These are phyloP conservation scores for Fusarium bulbicola DNA, from an alignment of 2,329 filamentous ascomycete species.

Conservation along the genomic window DNA sequence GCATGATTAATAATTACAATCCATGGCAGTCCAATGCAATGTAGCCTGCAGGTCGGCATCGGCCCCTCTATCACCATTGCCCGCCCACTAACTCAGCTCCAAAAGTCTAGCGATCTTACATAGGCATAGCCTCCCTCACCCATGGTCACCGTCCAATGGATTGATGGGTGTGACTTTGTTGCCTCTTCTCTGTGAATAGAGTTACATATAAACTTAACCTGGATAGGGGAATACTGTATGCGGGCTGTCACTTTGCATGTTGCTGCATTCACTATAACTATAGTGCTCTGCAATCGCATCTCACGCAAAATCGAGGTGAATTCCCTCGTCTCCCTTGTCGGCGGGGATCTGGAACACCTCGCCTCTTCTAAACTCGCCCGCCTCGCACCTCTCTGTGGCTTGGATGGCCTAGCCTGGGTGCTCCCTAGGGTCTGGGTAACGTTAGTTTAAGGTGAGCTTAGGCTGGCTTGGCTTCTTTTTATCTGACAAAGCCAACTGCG, in stretches of 20 bases:
- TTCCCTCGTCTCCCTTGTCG: background rate
- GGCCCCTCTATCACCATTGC: slow-evolving; percentile 5
- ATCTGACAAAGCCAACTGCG: slow-evolving; percentile 26
- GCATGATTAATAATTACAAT: slow-evolving; percentile 13
- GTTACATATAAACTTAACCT: background rate
- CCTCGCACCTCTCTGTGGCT: slow-evolving; percentile 32
- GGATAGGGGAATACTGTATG: background rate
- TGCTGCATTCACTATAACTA: background rate
- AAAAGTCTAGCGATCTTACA: slow-evolving; percentile 1
- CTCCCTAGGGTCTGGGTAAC: slow-evolving; percentile 13
- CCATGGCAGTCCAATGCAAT: background rate
- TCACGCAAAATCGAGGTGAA: background rate
- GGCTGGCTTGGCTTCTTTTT: background rate
- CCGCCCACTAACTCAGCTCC: background rate
- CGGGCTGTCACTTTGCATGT: background rate
- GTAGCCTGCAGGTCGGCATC: background rate
- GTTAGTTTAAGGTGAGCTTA: slow-evolving; percentile 14
- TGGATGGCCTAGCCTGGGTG: background rate
- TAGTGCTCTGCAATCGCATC: background rate
- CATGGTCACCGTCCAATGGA: background rate
- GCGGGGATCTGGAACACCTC: slow-evolving; percentile 6
- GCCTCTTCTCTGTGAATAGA: background rate
- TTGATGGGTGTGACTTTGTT: background rate
- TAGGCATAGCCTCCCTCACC: background rate
- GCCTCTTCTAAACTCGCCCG: slow-evolving; percentile 21